Evolutionary conservation across 2,329 filamentous ascomycete genomes (phyloP).

Genomic region (Fusarium musae): DNA sequence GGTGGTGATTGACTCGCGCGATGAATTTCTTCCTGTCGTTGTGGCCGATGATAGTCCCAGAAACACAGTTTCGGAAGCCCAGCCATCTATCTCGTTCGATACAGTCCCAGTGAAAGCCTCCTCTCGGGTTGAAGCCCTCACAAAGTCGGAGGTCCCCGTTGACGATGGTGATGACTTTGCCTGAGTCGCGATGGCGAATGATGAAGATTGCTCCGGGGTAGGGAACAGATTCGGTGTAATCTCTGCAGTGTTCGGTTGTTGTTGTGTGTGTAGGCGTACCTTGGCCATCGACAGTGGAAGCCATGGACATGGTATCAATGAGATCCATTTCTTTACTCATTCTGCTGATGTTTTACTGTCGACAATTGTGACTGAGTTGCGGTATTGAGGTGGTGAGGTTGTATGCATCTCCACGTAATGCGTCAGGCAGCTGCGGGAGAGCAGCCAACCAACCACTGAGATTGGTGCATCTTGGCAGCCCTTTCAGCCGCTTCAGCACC

Average conservation of each 20-base stretch:
- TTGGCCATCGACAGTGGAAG: constrained; percentile 30
- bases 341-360: neutral
- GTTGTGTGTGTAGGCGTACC: constrained; percentile 33
- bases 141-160: constrained; percentile 45
- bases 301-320: constrained; percentile 32
- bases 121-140: constrained; percentile 19
- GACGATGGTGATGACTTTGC: constrained; percentile 46
- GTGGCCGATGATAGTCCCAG: constrained; percentile 49
- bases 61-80: constrained; percentile 51
- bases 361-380: neutral
- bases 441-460: neutral
- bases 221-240: constrained; percentile 33
- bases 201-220: constrained; percentile 46
- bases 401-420: neutral
- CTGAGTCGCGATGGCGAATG: constrained; percentile 44
- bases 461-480: neutral
- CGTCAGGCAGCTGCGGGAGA: neutral
- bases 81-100: constrained; percentile 52
- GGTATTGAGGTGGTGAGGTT: neutral
- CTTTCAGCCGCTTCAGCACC: neutral
- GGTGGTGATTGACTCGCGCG: constrained; percentile 41
- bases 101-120: constrained; percentile 52
- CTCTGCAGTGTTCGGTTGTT: constrained; percentile 3
- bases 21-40: constrained; percentile 39
- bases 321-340: constrained; percentile 37